Conservation (phyloP, 257 asterid species). For the Nicotiana noctiflora region DNA sequence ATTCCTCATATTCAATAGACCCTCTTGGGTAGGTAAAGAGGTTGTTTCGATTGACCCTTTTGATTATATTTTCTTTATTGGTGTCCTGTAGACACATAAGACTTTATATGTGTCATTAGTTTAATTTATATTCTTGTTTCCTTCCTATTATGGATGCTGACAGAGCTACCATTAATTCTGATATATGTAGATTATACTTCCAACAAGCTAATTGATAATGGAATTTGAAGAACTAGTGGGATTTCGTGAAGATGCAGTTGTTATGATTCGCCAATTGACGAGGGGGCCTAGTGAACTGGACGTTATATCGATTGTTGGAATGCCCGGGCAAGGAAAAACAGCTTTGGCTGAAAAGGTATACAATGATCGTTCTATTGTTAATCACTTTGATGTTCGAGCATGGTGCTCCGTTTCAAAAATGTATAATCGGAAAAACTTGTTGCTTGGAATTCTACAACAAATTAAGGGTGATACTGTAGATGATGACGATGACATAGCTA, state of each 20-base stretch:
- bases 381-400: neutral
- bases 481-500: neutral
- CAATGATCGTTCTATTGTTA: fast-evolving
- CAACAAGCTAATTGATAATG: neutral
- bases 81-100: no score
- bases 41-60: no score
- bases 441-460: neutral
- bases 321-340: constrained; percentile 16
- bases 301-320: constrained; percentile 16
- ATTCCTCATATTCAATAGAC: no score
- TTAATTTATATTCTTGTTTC: neutral
- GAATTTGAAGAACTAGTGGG: neutral
- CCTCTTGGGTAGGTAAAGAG: no score
- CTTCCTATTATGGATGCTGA: neutral
- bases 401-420: constrained; percentile 17
- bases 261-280: no score
- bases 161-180: no score
- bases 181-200: no score
- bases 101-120: no score
- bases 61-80: no score
- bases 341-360: constrained; percentile 8
- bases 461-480: neutral
- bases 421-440: neutral
- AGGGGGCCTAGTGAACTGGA: no score
- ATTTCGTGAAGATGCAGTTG: no score